These are phyloP conservation scores for Xylariaceae sp. DNA, from an alignment of 2,329 filamentous ascomycete genomes.

Conservation along the genomic window DNA sequence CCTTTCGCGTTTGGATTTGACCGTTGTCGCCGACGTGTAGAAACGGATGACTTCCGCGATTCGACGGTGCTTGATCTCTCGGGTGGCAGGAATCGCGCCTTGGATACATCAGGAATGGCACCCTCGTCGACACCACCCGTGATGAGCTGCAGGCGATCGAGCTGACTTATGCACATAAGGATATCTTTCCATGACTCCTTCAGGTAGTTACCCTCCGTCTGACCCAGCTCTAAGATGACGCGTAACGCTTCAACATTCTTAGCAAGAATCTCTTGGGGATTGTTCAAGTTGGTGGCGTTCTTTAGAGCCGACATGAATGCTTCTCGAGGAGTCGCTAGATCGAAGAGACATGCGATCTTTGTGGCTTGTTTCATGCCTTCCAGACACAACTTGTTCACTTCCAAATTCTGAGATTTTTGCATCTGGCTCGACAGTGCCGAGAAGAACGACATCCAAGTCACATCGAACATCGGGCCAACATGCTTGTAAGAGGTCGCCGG, in stretches of 20 bases:
- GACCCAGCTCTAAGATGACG: slow-evolving; percentile 86
- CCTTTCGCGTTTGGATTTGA: slow-evolving; percentile 64
- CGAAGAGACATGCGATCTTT: slow-evolving; percentile 89
- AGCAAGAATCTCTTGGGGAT: slow-evolving; percentile 89
- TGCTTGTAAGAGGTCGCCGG: slow-evolving; percentile 92
- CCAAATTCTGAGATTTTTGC: slow-evolving; percentile 89
- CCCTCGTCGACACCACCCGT: slow-evolving; percentile 94
- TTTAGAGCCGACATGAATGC: slow-evolving; percentile 93
- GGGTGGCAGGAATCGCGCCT: slow-evolving; percentile 70
- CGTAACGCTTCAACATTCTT: slow-evolving; percentile 97
- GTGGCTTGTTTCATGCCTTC: slow-evolving; percentile 95
- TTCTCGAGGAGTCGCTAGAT: slow-evolving; percentile 88
- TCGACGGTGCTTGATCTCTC: slow-evolving; percentile 57
- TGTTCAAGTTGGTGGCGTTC: slow-evolving; percentile 94
- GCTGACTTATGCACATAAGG: slow-evolving; percentile 90
- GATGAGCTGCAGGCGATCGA: slow-evolving; percentile 93
- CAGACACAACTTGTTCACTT: slow-evolving; percentile 89
- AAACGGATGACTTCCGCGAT: slow-evolving; percentile 69
- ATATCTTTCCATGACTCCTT: slow-evolving; percentile 95
- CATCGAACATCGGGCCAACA: slow-evolving; percentile 97
- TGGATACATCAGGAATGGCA: slow-evolving; percentile 87
- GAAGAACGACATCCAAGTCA: slow-evolving; percentile 99
- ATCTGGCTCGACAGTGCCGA: slow-evolving; percentile 91
- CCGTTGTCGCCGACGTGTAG: slow-evolving; percentile 53
- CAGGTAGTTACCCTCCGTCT: slow-evolving; percentile 88